phyloP scores from a whole-genome alignment of 2,329 filamentous ascomycete species.

The Fusarium sp. region DNA sequence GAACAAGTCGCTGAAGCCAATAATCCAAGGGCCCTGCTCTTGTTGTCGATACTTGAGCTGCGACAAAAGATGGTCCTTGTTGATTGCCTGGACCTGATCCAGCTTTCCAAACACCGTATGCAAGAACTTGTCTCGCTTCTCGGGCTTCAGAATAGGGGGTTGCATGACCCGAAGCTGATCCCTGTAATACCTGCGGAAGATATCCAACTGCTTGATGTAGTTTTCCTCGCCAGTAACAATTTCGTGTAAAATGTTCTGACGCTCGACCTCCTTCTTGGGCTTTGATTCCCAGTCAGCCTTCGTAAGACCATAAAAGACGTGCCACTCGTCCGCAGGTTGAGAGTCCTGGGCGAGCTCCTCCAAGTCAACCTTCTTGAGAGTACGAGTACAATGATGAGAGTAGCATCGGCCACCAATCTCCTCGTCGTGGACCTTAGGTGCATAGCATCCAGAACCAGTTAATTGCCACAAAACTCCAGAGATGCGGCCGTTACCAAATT shows the following conservation, averaged over 20 bases:
- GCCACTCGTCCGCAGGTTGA: constrained; percentile 82
- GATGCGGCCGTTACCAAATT: constrained; percentile 82
- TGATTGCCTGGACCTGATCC: constrained; percentile 87
- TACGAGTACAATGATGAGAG: constrained; percentile 92
- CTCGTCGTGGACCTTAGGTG: constrained; percentile 80
- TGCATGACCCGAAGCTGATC: constrained; percentile 80
- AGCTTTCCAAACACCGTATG: constrained; percentile 90
- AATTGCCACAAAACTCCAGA: constrained; percentile 94
- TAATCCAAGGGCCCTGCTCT: constrained; percentile 94
- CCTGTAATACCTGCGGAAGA: constrained; percentile 85
- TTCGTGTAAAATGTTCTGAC: constrained; percentile 95
- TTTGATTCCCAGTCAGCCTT: constrained; percentile 79
- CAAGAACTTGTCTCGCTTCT: constrained; percentile 83
- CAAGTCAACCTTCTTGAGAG: constrained; percentile 92
- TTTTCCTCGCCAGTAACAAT: constrained; percentile 93
- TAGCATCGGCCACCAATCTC: constrained; percentile 85
- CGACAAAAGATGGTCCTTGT: constrained; percentile 90
- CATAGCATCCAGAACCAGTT: constrained; percentile 91
- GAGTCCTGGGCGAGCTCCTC: constrained; percentile 78
- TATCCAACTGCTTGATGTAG: constrained; percentile 89
- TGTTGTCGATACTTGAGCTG: constrained; percentile 97
- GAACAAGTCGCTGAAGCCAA: constrained; percentile 96
- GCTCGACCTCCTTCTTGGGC: constrained; percentile 87
- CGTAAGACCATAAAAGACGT: constrained; percentile 85
- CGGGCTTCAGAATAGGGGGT: constrained; percentile 83